Percentiles rank a stretch among this genome's conserved stretches.
These are phyloP conservation scores for Boechera stricta DNA, from an alignment of 345 rosid genomes.

Conservation along the genomic window DNA sequence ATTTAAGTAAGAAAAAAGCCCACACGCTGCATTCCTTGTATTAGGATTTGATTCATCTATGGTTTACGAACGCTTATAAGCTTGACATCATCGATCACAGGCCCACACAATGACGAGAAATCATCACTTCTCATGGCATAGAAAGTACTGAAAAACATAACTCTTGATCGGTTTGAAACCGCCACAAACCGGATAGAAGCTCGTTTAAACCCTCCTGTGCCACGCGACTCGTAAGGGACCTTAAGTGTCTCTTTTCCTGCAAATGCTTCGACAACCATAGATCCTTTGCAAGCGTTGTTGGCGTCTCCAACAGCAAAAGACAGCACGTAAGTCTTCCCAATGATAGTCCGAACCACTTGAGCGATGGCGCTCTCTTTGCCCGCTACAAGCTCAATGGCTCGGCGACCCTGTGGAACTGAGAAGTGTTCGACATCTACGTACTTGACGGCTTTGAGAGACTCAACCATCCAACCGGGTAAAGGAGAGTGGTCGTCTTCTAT, in stretches of 20 bases:
- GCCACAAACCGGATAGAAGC: conserved; percentile 66
- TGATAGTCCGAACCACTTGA: conserved; percentile 63
- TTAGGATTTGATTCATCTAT: conserved; percentile 26
- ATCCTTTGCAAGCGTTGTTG: conserved; percentile 72
- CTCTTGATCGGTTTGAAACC: conserved; percentile 53
- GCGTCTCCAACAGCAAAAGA: conserved; percentile 80
- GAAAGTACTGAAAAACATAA: conserved; percentile 76
- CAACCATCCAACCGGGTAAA: conserved; percentile 83
- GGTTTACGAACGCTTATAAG: conserved; percentile 55
- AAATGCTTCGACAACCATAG: conserved; percentile 78
- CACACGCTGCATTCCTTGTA: conserved; percentile 30
- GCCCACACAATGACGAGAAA: conserved; percentile 83
- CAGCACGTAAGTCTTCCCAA: conserved; percentile 61
- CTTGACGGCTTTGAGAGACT: conserved; percentile 90
- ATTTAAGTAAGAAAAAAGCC: neutral
- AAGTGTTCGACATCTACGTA: conserved; percentile 74
- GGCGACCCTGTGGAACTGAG: conserved; percentile 66
- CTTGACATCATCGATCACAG: conserved; percentile 78
- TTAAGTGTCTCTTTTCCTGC: conserved; percentile 64
- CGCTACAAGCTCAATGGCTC: conserved; percentile 81
- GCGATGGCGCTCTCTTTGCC: conserved; percentile 91
- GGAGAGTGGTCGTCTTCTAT: conserved; percentile 84
- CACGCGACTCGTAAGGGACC: conserved; percentile 68
- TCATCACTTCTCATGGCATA: conserved; percentile 77
- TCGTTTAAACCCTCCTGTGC: conserved; percentile 76